A percentile compares a stretch with the other conserved stretches of the same genome.
These are phyloP conservation scores for Paradendryphiella salina DNA, from an alignment of 2,329 filamentous ascomycete species.

Conservation along the genomic window DNA sequence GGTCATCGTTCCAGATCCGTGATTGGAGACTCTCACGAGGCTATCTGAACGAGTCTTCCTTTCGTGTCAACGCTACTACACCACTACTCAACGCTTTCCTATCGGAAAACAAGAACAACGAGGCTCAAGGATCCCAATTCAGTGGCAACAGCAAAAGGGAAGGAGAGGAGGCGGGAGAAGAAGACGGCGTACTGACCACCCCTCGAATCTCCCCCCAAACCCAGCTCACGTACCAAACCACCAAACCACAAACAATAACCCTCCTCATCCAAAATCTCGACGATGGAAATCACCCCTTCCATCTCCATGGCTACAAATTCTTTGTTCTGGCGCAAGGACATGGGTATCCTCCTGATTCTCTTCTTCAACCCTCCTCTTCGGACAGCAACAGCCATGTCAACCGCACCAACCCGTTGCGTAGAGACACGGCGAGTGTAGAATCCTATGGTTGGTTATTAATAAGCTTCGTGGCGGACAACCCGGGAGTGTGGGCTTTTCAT, in stretches of 20 bases:
- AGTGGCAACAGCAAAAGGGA: not conserved
- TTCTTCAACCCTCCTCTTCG: conserved; percentile 56
- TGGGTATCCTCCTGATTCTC: conserved; percentile 53
- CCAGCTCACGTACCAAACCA: conserved; percentile 37
- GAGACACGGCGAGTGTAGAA: conserved; percentile 69
- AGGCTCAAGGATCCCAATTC: no score
- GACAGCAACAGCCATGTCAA: conserved; percentile 31
- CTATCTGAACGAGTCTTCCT: conserved; percentile 61
- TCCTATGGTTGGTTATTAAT: conserved; percentile 70
- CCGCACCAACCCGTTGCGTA: conserved; percentile 55
- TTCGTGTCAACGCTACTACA: conserved; percentile 53
- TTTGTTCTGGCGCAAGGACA: conserved; percentile 7
- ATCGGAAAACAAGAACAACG: conserved; percentile 50
- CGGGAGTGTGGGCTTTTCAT: conserved; percentile 65
- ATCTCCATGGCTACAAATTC: conserved; percentile 50
- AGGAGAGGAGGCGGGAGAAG: no score
- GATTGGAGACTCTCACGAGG: conserved; percentile 62
- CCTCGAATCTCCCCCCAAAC: conserved; percentile 25
- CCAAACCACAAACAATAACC: conserved; percentile 34
- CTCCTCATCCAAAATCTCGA: conserved; percentile 46
- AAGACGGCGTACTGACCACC: conserved; percentile 15
- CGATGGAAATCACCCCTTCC: conserved; percentile 39
- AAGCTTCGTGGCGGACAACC: conserved; percentile 63
- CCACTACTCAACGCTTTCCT: conserved; percentile 59
- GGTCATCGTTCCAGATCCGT: conserved; percentile 63